These are phyloP conservation scores for Plasmodium chabaudi DNA, from an alignment of 169 alveolate genomes.

Conservation along the genomic window DNA sequence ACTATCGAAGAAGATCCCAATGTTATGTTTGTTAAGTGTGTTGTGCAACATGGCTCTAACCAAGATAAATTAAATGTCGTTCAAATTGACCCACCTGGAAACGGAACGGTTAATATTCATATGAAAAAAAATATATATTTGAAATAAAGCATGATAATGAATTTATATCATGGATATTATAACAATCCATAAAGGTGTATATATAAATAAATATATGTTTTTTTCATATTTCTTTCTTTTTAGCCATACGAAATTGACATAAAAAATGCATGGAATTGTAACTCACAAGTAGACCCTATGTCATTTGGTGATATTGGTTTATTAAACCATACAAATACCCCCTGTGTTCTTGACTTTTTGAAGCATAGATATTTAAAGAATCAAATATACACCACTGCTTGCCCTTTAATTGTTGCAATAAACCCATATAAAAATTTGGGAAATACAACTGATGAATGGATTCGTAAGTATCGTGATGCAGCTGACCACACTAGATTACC, in stretches of 20 bases:
- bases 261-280: slow-evolving; percentile 90
- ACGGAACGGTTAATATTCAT: slow-evolving; percentile 52
- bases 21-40: slow-evolving; percentile 92
- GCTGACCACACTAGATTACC: slow-evolving; percentile 83
- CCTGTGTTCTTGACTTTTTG: slow-evolving; percentile 90
- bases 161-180: neutral
- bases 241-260: slow-evolving; percentile 89
- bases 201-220: slow-evolving; percentile 2
- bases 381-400: slow-evolving; percentile 93
- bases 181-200: neutral
- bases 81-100: slow-evolving; percentile 90
- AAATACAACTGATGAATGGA: slow-evolving; percentile 89
- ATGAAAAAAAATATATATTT: neutral
- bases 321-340: slow-evolving; percentile 90
- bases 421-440: slow-evolving; percentile 93
- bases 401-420: slow-evolving; percentile 92
- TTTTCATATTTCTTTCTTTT: neutral
- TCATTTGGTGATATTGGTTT: slow-evolving; percentile 92
- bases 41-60: slow-evolving; percentile 92
- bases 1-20: slow-evolving; percentile 91
- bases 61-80: slow-evolving; percentile 83
- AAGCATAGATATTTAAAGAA: slow-evolving; percentile 88
- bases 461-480: slow-evolving; percentile 87
- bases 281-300: slow-evolving; percentile 92
- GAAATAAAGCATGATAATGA: neutral